phyloP scores from a whole-genome alignment of 164 flowering plant species.

The Liriodendron chinense region DNA sequence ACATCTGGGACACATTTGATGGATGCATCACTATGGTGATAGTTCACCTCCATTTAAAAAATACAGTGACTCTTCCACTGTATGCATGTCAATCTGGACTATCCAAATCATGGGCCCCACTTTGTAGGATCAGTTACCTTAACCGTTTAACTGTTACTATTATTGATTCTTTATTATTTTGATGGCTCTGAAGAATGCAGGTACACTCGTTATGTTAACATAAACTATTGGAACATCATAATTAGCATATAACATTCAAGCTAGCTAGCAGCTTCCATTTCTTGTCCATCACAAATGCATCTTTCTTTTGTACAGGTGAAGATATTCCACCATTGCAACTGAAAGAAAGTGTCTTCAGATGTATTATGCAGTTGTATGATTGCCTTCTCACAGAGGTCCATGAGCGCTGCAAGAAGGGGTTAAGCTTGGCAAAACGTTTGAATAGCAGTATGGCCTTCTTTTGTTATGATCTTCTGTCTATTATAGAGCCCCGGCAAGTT shows the following conservation, averaged over 20 bases:
- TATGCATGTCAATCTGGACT: too few relatives aligned
- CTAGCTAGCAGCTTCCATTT: too few relatives aligned
- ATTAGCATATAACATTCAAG: background rate
- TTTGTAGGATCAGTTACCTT: too few relatives aligned
- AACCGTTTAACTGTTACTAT: too few relatives aligned
- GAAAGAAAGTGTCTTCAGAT: constrained; percentile 96
- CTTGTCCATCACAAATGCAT: background rate
- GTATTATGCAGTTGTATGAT: constrained; percentile 92
- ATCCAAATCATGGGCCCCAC: too few relatives aligned
- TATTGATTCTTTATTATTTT: background rate
- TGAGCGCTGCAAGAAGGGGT: constrained; percentile 97
- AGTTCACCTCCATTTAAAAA: too few relatives aligned
- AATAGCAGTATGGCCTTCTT: constrained; percentile 98
- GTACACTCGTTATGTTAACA: background rate
- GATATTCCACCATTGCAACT: constrained; percentile 97
- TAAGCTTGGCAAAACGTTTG: constrained; percentile 90
- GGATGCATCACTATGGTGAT: too few relatives aligned
- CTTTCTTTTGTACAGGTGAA: constrained; percentile 51
- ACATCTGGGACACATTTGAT: too few relatives aligned
- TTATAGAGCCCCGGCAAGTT: constrained; percentile 97
- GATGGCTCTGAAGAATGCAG: background rate
- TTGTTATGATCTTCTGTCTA: constrained; percentile 91
- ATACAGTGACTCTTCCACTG: too few relatives aligned
- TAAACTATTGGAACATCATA: background rate
- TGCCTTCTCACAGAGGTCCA: constrained; percentile 98